Base-by-base conservation (phyloP, 2,329 filamentous ascomycete genomes). In the Meredithiella fracta region DNA sequence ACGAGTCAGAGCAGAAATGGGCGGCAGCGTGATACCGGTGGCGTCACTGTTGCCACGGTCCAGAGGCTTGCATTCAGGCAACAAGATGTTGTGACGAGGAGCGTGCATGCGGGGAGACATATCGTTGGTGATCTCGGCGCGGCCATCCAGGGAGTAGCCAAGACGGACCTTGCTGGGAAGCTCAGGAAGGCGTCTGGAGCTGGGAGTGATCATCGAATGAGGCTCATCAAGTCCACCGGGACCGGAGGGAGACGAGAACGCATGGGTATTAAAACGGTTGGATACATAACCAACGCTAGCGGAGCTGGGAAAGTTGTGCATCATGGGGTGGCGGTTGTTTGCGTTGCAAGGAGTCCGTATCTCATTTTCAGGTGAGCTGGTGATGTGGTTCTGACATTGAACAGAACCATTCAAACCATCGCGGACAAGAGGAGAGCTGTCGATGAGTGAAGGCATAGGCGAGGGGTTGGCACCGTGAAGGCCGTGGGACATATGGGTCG, bases 131-230 rank as follows among this genome's bases (percentile, higher is more conserved):
- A 96, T 75, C 63, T 91, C 85, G n/a, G 91, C 91, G 65, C 90
- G 91, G 61, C 91, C 91, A 64, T 96, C 88, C 31, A 90, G 76
- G 17, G 87, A 92, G 64, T 92, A 80, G 1, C 86, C 88, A 26
- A 96, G 74, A 51, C 88, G 82, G 57, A 94, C 76, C 20, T 60
- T 66, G 55, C 64, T 60, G 29, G 25, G 2, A 9, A 49, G 49
- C 40, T 31, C 22, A 3, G 47, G 53, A 49, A 58, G 26, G 23
- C 20, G 44, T 1, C 57, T 47, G 15, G 56, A 54, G 14, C 38
- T n/a, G 23, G 22, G 50, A 42, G 55, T 23, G 17, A 52, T 26
- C 14, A 52, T 17, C 6, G 52, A 20, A 47, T 75, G 70, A 47
- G 61, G 61, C 15, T 54, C 37, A 3, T 58, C 56, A 15, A 44